Evolutionary conservation across 1,284 basidiomycete species (phyloP), one percentile per base, ranked within the genome.

Genomic region (Heterobasidion parviporum): DNA sequence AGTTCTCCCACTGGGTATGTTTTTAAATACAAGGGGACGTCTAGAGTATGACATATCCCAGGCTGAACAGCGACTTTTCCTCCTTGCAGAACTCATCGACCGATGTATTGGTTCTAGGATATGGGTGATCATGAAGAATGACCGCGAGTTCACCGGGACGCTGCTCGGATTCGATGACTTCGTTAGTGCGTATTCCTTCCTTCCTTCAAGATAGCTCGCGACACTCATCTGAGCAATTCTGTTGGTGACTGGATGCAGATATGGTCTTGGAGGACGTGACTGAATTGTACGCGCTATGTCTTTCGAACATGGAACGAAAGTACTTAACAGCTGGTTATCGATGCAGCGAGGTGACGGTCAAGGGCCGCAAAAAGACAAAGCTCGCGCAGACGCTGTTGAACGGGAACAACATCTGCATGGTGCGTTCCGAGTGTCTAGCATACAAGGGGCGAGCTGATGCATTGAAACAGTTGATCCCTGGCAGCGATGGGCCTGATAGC

Each of bases 391-490:
- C 96, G 18, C 75, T 99, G 49, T 71, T 99, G 58, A 99, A 99
- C 66, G 96, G 96, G 9, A 98, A 97, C 74, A 98, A 97, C 64
- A 98, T 99, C 57, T 95, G 94, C 68, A 97, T 99, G 88, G 95
- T 96, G 71, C 20, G 45, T 51, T 33, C 16, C 10, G 15, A 2
- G 14, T 7, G 15, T 33, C 18, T 12, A 14, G 48, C 3, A 15
- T 4, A 50, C 34, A 34, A 54, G 41, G 58, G 5, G 10, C 15
- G 12, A 16, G 16, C 46, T 54, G 33, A 48, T 15, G 26, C 14
- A 8, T 45, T 51, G 52, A 15, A 61, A 8, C 54, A 91, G 88
- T 69, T 92, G 58, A 83, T 92, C 63, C 88, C 88, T 45, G 89
- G 89, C 26, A 92, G 89, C 59, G 77, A 78, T 62, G 89, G 89